A percentile compares a stretch with the other conserved stretches of the same genome.
Conservation (phyloP, 2,329 filamentous ascomycete genomes). For the Piedraia hortae region DNA sequence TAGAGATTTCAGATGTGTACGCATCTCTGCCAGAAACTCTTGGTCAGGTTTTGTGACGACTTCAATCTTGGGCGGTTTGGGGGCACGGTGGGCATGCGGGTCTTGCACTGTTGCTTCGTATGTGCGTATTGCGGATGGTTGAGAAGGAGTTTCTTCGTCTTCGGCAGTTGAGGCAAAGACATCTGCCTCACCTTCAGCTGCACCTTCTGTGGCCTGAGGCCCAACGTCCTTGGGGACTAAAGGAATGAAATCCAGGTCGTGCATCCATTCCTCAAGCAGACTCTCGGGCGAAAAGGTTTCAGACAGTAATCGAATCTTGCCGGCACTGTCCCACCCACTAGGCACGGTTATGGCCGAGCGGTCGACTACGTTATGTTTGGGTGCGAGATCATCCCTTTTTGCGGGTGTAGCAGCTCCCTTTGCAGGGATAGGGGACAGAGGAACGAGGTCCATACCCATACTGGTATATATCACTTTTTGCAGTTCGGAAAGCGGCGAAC, state of each 20-base stretch:
- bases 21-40: slow-evolving; percentile 12
- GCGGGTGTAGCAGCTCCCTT: slow-evolving; percentile 38
- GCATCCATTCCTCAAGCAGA: slow-evolving; percentile 49
- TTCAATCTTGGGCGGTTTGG: slow-evolving; percentile 10
- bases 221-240: slow-evolving; percentile 3
- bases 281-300: slow-evolving; percentile 82
- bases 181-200: slow-evolving; percentile 7
- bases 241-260: slow-evolving; percentile 5
- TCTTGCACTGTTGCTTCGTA: slow-evolving; percentile 11
- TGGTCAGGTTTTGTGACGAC: slow-evolving; percentile 12
- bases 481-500: slow-evolving; percentile 8
- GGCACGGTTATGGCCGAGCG: slow-evolving; percentile 84
- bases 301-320: slow-evolving; percentile 75
- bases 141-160: slow-evolving; percentile 16
- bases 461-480: slow-evolving; percentile 70
- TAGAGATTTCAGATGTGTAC: slow-evolving; percentile 40
- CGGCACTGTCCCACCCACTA: slow-evolving; percentile 96
- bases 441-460: slow-evolving; percentile 24
- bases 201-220: not conserved
- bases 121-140: slow-evolving; percentile 16
- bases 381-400: slow-evolving; percentile 24
- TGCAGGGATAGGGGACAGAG: slow-evolving; percentile 6
- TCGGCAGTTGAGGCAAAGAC: slow-evolving; percentile 8
- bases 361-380: slow-evolving; percentile 30
- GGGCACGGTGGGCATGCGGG: slow-evolving; percentile 9